phyloP scores from a whole-genome alignment of 768 basidiomycete genomes.

The Auricularia auricula-judae region DNA sequence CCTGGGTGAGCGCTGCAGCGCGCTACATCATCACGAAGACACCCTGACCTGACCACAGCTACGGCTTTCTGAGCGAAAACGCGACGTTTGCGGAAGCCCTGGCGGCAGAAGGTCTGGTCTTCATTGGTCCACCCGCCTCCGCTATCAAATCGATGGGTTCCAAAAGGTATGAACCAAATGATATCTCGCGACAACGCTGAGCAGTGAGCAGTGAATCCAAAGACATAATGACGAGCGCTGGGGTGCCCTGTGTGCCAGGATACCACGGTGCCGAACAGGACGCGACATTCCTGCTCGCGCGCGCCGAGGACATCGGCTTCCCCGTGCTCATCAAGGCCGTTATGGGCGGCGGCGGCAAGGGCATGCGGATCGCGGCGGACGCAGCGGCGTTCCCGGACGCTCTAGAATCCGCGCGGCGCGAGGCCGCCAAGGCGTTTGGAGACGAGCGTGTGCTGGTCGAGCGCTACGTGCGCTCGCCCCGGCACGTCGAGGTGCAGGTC shows the following conservation, averaged over 20 bases:
- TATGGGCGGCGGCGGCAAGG: conserved; percentile 91
- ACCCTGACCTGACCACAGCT: conserved; percentile 27
- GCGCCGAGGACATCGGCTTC: conserved; percentile 71
- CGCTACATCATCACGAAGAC: not conserved
- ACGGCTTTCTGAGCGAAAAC: conserved; percentile 90
- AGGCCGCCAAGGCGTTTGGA: conserved; percentile 80
- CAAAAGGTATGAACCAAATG: conserved; percentile 51
- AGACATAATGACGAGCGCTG: conserved; percentile 90
- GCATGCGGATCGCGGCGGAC: conserved; percentile 74
- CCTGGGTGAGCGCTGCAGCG: conserved; percentile 49
- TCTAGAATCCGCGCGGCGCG: conserved; percentile 77
- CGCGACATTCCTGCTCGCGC: conserved; percentile 50
- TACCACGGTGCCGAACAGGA: conserved; percentile 84
- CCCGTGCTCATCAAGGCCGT: conserved; percentile 96
- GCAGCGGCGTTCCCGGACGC: conserved; percentile 68
- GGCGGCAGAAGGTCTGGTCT: conserved; percentile 69
- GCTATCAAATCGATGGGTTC: conserved; percentile 94
- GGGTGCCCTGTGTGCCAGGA: conserved; percentile 88
- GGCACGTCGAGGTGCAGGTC: conserved; percentile 92
- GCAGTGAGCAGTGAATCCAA: conserved; percentile 66
- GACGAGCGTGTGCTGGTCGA: conserved; percentile 82
- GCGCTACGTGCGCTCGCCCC: conserved; percentile 75
- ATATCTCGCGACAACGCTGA: too few species aligned
- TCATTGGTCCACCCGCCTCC: conserved; percentile 80
- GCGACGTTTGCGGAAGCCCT: conserved; percentile 67